Percentiles rank a stretch among this genome's conserved stretches.
These are phyloP conservation scores for Claviceps africana DNA, from an alignment of 2,329 filamentous ascomycete genomes.

Conservation along the genomic window DNA sequence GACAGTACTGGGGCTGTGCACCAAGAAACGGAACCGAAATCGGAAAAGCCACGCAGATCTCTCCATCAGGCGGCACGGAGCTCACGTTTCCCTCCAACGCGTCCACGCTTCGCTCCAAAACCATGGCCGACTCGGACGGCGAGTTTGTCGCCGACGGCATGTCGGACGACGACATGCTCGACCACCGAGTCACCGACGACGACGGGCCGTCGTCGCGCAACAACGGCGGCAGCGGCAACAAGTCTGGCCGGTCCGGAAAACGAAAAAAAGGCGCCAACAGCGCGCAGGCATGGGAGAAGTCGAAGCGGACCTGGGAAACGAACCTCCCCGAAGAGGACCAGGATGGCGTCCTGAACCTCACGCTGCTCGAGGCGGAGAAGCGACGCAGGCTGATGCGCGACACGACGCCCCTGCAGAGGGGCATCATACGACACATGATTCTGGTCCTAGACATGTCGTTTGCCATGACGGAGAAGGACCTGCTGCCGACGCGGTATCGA, in stretches of 20 bases:
- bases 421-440: constrained; percentile 93
- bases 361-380: constrained; percentile 71
- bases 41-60: neutral
- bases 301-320: constrained; percentile 56
- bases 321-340: constrained; percentile 55
- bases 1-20: neutral
- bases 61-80: too few relatives aligned
- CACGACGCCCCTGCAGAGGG: constrained; percentile 86
- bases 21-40: neutral
- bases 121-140: constrained; percentile 61
- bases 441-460: constrained; percentile 84
- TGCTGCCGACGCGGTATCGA: constrained; percentile 75
- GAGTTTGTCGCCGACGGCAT: constrained; percentile 50
- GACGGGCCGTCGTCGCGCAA: constrained; percentile 16
- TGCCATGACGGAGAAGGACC: constrained; percentile 89
- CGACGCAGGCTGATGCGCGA: constrained; percentile 71
- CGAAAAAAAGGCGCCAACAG: constrained; percentile 22
- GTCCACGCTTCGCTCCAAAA: neutral
- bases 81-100: neutral
- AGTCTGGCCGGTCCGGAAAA: constrained; percentile 12
- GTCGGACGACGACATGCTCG: constrained; percentile 50
- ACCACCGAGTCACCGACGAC: constrained; percentile 30
- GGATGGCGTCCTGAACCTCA: constrained; percentile 65
- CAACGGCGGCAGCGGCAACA: neutral
- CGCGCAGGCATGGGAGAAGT: constrained; percentile 51